A percentile compares a stretch with the other conserved stretches of the same genome.
Conservation (phyloP, 2,329 filamentous ascomycete species). For the Cordyceps javanica region DNA sequence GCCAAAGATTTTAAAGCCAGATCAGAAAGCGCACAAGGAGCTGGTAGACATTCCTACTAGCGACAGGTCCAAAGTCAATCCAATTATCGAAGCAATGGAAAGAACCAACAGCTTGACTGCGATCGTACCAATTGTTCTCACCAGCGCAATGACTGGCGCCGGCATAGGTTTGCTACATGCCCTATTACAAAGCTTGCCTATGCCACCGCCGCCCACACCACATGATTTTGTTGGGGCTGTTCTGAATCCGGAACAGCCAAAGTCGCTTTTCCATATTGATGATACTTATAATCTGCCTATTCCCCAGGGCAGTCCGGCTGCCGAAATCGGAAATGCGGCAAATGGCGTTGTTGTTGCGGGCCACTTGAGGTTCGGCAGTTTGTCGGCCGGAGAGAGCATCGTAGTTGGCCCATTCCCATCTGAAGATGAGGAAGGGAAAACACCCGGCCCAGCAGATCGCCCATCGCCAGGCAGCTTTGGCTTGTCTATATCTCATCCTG, state of each 20-base stretch:
- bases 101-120: constrained; percentile 35
- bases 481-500: constrained; percentile 46
- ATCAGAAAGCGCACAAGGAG: constrained; percentile 41
- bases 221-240: constrained; percentile 49
- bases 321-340: constrained; percentile 23
- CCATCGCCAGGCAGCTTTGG: constrained; percentile 42
- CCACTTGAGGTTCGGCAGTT: constrained; percentile 68
- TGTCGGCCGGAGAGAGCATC: constrained; percentile 73
- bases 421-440: constrained; percentile 42
- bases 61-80: constrained; percentile 54
- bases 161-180: constrained; percentile 80
- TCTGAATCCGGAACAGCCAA: constrained; percentile 53
- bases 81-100: constrained; percentile 45
- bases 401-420: constrained; percentile 71
- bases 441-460: constrained; percentile 37
- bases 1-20: constrained; percentile 65
- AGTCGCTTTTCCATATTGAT: constrained; percentile 78
- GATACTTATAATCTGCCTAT: constrained; percentile 75
- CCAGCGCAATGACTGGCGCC: constrained; percentile 77
- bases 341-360: constrained; percentile 75
- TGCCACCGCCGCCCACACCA: constrained; percentile 50
- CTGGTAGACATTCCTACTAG: constrained; percentile 49
- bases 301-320: constrained; percentile 37
- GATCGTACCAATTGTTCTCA: constrained; percentile 78
- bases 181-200: constrained; percentile 68